Evolutionary conservation across 2,329 filamentous ascomycete genomes (phyloP).

Genomic region (Ascochyta viciae-villosae): DNA sequence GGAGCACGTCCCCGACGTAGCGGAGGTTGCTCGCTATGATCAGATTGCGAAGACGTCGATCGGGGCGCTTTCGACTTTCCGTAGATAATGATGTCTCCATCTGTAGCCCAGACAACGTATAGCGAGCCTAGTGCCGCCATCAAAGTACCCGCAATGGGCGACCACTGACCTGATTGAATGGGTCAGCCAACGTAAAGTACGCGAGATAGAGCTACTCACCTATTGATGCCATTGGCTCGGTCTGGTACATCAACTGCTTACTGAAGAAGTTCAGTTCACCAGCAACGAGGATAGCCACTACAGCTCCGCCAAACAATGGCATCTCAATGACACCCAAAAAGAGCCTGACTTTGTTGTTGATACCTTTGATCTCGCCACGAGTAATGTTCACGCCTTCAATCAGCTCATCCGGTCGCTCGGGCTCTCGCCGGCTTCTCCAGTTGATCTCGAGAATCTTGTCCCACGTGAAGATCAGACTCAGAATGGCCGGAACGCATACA

Average conservation of each 20-base stretch:
- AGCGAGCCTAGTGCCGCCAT: slow-evolving; percentile 66
- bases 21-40: not conserved
- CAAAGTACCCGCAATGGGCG: slow-evolving; percentile 64
- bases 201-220: slow-evolving; percentile 39
- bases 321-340: slow-evolving; percentile 59
- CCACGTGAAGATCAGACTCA: slow-evolving; percentile 68
- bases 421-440: slow-evolving; percentile 59
- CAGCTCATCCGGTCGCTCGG: slow-evolving; percentile 44
- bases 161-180: slow-evolving; percentile 58
- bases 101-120: slow-evolving; percentile 57
- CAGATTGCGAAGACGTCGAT: slow-evolving; percentile 1
- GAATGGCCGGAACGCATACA: slow-evolving; percentile 69
- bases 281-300: slow-evolving; percentile 65
- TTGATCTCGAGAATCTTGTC: slow-evolving; percentile 70
- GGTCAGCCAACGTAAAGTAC: not conserved
- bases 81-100: not conserved
- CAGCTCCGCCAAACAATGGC: slow-evolving; percentile 65
- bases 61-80: not conserved
- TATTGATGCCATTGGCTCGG: slow-evolving; percentile 67
- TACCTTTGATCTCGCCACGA: slow-evolving; percentile 55
- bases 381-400: slow-evolving; percentile 66
- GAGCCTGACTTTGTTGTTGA: slow-evolving; percentile 46
- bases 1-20: slow-evolving; percentile 31
- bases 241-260: slow-evolving; percentile 62
- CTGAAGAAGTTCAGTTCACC: slow-evolving; percentile 72